Base-by-base conservation (phyloP, 2,329 filamentous ascomycete genomes). In the Emergomyces pasteurianus region DNA sequence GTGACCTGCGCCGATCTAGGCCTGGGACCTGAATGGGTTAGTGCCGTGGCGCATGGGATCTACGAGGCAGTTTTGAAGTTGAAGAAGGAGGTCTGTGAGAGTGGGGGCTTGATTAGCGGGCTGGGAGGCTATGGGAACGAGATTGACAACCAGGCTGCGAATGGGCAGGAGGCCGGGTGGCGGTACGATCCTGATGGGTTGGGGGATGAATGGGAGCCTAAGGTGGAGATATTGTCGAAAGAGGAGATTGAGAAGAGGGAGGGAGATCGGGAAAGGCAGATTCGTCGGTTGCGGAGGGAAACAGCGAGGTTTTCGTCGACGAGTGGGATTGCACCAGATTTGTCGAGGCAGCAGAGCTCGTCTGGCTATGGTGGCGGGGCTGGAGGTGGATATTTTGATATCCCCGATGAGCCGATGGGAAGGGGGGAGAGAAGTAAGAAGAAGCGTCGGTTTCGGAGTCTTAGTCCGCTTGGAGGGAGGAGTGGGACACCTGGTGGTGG, bases 161-260 rank as follows among this genome's bases (percentile, higher is more conserved):
- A 91, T 66, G 78, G 79, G 2, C 86, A 87, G n/a, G 89, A 92
- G 62, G 91, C 92, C 16, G 94, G 94, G 2, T 97, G 94, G 92
- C 83, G 94, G 64, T 96, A 96, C 71, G 94, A 99, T 66, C 89
- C 90, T 2, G 94, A 97, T 70, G 87, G 90, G 62, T 81, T 97
- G 3, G 92, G 83, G 8, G 87, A 89, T 65, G 86, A 89, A 63
- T 94, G 89, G 89, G 88, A 91, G 70, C 88, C 89, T 7, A 90
- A 89, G 77, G 81, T 94, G 9, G 89, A 92, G 72, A 80, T 82
- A 0, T 77, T 99, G 1, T 92, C 87, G 46, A 95, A 96, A 68
- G 94, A 99, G 68, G 94, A 99, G 71, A 97, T 99, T 59, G 94
- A 99, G 75, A 95, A 95, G 77, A 85, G 94, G 34, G 94, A 99